Conservation (phyloP, 257 asterid species). For the Solanum chaucha region DNA sequence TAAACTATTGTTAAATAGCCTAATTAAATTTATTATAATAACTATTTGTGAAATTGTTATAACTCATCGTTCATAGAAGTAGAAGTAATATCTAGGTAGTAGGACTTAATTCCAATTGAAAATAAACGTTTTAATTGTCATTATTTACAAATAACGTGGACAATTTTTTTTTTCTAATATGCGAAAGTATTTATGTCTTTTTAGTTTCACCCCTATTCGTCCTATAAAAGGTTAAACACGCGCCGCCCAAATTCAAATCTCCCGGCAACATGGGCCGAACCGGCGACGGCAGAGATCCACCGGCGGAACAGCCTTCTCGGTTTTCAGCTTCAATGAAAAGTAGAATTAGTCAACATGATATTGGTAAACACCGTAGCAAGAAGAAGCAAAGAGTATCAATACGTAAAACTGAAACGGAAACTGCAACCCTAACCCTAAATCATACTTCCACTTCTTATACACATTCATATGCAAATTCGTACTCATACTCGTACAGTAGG, state of each 20-base stretch:
- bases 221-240: neutral
- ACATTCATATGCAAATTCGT: neutral
- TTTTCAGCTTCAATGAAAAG: neutral
- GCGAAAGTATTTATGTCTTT: neutral
- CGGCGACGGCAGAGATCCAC: neutral
- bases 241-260: constrained; percentile 14
- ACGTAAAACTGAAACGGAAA: constrained; percentile 10
- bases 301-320: constrained; percentile 1
- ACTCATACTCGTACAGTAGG: neutral
- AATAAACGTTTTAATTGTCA: too few species aligned
- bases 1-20: too few species aligned
- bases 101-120: too few species aligned
- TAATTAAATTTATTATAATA: too few species aligned
- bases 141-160: neutral
- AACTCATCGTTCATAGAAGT: too few species aligned
- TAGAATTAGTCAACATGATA: neutral
- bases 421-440: constrained; percentile 19
- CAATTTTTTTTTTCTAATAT: too few species aligned
- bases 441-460: constrained; percentile 14
- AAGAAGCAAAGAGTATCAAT: constrained; percentile 24
- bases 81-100: too few species aligned
- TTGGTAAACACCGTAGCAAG: neutral
- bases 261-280: neutral
- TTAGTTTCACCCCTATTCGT: neutral
- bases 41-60: too few species aligned